Evolutionary conservation across 2,329 filamentous ascomycete genomes (phyloP).

Genomic region (Fusarium sp.): DNA sequence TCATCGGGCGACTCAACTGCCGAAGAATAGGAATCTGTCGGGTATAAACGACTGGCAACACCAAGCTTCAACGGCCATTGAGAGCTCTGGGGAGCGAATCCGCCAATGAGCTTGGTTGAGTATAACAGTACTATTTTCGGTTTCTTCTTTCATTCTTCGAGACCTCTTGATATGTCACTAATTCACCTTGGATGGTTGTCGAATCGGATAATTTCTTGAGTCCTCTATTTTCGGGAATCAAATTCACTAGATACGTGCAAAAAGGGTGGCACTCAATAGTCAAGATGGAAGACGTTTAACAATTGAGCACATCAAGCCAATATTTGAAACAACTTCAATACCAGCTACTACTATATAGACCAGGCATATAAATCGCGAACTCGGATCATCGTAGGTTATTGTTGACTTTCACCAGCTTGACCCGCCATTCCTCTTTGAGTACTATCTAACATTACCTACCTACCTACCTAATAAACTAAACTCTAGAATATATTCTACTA

Average conservation of each 20-base stretch:
- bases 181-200: background rate
- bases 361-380: no score
- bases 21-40: background rate
- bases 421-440: background rate
- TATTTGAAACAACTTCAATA: no score
- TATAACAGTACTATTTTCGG: background rate
- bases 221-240: background rate
- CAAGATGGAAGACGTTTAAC: no score
- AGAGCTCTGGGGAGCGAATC: background rate
- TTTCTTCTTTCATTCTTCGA: background rate
- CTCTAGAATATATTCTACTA: background rate
- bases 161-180: background rate
- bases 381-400: no score
- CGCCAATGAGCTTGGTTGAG: background rate
- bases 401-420: no score
- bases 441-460: background rate
- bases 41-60: background rate
- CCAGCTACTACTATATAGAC: no score
- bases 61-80: background rate
- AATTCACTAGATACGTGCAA: no score
- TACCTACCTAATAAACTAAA: background rate
- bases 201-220: constrained; percentile 7
- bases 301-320: background rate
- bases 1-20: background rate
- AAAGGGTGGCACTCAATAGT: no score